Evolutionary conservation across 2,329 filamentous ascomycete genomes (phyloP).

Genomic region (Fusarium sp.): DNA sequence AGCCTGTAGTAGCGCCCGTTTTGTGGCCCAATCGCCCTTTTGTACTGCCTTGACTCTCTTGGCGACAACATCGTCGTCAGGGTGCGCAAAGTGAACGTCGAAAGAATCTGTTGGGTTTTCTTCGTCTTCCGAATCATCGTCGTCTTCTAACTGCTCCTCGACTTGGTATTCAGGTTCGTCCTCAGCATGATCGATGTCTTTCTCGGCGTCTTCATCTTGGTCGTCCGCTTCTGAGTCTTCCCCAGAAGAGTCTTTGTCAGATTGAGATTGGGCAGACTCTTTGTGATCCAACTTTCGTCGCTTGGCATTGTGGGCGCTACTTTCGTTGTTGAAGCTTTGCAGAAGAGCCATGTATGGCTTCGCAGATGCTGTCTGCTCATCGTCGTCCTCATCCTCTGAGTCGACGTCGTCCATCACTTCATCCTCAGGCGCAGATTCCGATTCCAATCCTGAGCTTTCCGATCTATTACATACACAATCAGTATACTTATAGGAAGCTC

Average conservation of each 20-base stretch:
- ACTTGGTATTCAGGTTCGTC: constrained; percentile 45
- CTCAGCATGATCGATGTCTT: constrained; percentile 51
- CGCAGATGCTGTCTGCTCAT: constrained; percentile 57
- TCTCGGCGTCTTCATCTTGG: constrained; percentile 57
- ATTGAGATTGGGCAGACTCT: constrained; percentile 34
- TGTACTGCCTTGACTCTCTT: constrained; percentile 63
- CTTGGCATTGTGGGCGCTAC: constrained; percentile 61
- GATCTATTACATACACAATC: constrained; percentile 13
- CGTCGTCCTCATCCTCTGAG: constrained; percentile 58
- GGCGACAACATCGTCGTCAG: constrained; percentile 70
- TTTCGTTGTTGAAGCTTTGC: constrained; percentile 64
- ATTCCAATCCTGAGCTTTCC: constrained; percentile 45
- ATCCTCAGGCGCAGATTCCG: constrained; percentile 48
- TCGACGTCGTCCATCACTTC: constrained; percentile 52
- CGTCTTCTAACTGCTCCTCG: constrained; percentile 44
- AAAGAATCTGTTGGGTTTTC: constrained; percentile 76
- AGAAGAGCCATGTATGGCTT: constrained; percentile 69
- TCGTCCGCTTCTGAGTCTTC: constrained; percentile 53
- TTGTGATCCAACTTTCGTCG: constrained; percentile 65
- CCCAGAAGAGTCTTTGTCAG: constrained; percentile 31
- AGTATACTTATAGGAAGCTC: background rate
- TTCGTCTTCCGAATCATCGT: constrained; percentile 60
- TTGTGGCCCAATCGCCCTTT: constrained; percentile 62
- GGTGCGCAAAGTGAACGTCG: constrained; percentile 79
- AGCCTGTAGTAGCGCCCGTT: constrained; percentile 58